Evolutionary conservation across 2,329 filamentous ascomycete species (phyloP), one percentile per base, ranked within the genome.

Genomic region (Metarhizium sp.): DNA sequence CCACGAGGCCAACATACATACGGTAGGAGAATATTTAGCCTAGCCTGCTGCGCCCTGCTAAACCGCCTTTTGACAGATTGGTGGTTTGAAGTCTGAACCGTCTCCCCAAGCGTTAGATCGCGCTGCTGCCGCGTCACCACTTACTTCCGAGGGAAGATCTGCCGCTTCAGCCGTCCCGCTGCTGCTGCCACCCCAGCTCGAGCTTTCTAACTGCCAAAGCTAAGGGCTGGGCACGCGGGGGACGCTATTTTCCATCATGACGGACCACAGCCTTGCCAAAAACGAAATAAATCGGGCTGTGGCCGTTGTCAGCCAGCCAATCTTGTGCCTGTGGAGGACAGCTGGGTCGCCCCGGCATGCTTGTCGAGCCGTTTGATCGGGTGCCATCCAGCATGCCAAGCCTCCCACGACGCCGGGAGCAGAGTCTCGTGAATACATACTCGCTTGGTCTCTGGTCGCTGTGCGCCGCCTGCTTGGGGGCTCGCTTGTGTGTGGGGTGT

Each of bases 381-480:
- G 42, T 45, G 42, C 18, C 42, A 45, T 45, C 18, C 32, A 8
- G 32, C 32, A 34, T 34, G 32, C 32, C 32, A 34, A 34, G 32
- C 32, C 32, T 34, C 6, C 10, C 7, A 34, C 32, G 32, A 34
- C 10, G 10, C 32, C 6, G 7, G 42, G 38, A 40, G 38, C 34
- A 36, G 38, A 40, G 38, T 40, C 38, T 38, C 34, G 6, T 25
- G 8, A 38, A 40, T 20, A 25, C 43, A 11, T 51, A 25, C 10
- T 43, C 10, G 18, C 40, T 52, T 52, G 29, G 38, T 40, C 16
- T 52, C 14, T 32, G 29, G 18, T 48, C 7, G 45, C 43, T 52
- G 49, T 55, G 50, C 54, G 54, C 50, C 54, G 50, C 43, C 43
- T 55, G 54, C 50, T 42, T 52, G 16, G 50, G n/a, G 18, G 18